Percentiles rank a stretch among this genome's conserved stretches.
Conservation (phyloP, 106 monocot genomes). For the Dioscorea dumetorum region DNA sequence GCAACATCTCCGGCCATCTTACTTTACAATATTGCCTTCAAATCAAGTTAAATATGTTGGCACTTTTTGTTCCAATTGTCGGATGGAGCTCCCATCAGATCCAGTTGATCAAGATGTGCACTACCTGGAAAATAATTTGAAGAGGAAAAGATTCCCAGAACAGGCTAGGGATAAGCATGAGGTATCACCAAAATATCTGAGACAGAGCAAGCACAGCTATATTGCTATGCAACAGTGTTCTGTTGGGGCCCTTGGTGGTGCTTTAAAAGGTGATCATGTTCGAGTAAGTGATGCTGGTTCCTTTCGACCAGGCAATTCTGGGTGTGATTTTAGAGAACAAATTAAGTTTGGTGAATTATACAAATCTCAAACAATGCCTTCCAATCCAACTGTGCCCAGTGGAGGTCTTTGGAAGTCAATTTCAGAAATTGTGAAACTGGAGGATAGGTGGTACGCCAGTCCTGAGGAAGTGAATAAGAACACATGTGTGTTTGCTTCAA, state of each 20-base stretch:
- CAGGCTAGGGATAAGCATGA: constrained; percentile 8
- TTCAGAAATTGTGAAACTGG: constrained; percentile 42
- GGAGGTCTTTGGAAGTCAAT: neutral
- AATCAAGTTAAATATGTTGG: constrained; percentile 70
- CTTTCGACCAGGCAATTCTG: constrained; percentile 15
- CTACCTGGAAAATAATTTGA: constrained; percentile 14
- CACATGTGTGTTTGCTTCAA: constrained; percentile 33
- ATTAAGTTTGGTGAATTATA: constrained; percentile 5
- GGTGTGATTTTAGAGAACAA: constrained; percentile 12
- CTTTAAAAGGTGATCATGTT: constrained; percentile 6
- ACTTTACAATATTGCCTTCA: constrained; percentile 40
- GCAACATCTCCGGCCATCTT: constrained; percentile 59
- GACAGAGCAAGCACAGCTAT: constrained; percentile 14
- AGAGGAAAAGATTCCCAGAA: constrained; percentile 48
- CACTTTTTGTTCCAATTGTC: constrained; percentile 23
- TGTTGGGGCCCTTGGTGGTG: constrained; percentile 6
- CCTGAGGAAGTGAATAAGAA: constrained; percentile 55
- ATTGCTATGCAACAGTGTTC: constrained; percentile 6
- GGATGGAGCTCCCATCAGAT: constrained; percentile 8
- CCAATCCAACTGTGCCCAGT: constrained; percentile 2
- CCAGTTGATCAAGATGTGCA: constrained; percentile 15
- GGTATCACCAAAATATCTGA: constrained; percentile 27
- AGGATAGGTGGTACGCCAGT: constrained; percentile 85
- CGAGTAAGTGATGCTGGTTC: constrained; percentile 13
- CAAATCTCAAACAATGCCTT: neutral